These are phyloP conservation scores for Salix suchowensis DNA, from an alignment of 345 rosid genomes.

Conservation along the genomic window DNA sequence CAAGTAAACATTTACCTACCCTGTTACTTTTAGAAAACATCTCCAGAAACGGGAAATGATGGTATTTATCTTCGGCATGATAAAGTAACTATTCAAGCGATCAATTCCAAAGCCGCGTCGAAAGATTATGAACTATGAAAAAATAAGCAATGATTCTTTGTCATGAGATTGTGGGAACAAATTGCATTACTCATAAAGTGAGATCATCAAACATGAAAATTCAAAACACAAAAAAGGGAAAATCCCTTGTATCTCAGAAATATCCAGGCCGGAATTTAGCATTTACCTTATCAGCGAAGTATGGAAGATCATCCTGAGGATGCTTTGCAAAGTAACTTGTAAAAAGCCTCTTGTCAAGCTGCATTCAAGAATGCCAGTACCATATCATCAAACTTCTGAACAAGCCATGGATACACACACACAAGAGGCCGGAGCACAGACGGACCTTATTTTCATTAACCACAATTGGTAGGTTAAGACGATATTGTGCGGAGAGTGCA, in stretches of 20 bases:
- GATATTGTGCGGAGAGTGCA: constrained; percentile 68
- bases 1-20: constrained; percentile 34
- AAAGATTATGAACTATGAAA: constrained; percentile 54
- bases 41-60: constrained; percentile 52
- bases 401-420: too few species aligned
- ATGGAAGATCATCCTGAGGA: constrained; percentile 61
- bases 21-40: constrained; percentile 43
- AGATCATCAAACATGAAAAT: too few species aligned
- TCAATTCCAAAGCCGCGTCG: constrained; percentile 79
- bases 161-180: too few species aligned
- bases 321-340: constrained; percentile 46
- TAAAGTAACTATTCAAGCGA: constrained; percentile 48
- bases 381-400: background rate
- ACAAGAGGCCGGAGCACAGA: background rate
- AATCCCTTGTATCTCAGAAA: too few species aligned
- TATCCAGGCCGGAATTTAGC: background rate
- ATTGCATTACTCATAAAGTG: too few species aligned
- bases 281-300: constrained; percentile 62
- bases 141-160: background rate
- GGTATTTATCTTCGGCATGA: constrained; percentile 48
- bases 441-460: constrained; percentile 66
- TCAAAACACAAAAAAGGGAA: too few species aligned
- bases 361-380: constrained; percentile 17
- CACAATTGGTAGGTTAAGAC: constrained; percentile 66
- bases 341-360: constrained; percentile 65